Evolutionary conservation across 345 rosid species (phyloP).

Genomic region (Aethionema arabicum): DNA sequence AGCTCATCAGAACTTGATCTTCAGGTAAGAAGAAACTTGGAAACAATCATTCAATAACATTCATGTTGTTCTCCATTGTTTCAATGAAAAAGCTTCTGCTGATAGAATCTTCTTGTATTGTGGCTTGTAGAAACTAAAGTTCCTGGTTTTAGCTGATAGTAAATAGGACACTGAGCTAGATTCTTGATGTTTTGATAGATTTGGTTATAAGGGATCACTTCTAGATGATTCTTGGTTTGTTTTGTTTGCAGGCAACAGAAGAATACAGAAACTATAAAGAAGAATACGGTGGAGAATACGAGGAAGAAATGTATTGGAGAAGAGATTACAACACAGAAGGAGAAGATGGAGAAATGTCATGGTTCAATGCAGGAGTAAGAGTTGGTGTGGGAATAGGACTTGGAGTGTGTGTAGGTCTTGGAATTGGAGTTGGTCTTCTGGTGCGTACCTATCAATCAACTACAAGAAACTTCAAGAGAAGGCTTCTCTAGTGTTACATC

Average conservation of each 20-base stretch:
- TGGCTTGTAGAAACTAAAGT: conserved; percentile 7
- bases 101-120: no score
- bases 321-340: conserved; percentile 48
- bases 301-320: conserved; percentile 40
- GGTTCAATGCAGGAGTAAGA: conserved; percentile 96
- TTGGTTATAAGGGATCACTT: no score
- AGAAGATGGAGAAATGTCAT: conserved; percentile 79
- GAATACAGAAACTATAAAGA: conserved; percentile 46
- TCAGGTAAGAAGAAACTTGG: conserved; percentile 47
- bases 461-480: conserved; percentile 67
- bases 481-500: conserved; percentile 42
- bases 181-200: no score
- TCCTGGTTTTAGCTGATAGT: no score
- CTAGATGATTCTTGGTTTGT: not conserved
- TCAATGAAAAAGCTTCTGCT: no score
- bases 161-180: no score
- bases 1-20: conserved; percentile 40
- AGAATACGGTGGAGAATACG: conserved; percentile 45
- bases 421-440: conserved; percentile 81
- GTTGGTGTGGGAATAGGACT: conserved; percentile 96
- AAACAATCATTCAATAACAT: conserved; percentile 1
- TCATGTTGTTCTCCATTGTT: not conserved
- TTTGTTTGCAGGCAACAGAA: conserved; percentile 35
- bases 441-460: conserved; percentile 77
- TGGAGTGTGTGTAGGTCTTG: conserved; percentile 73